Conservation (phyloP, 306 rosid genomes). For the Fagus sylvatica region DNA sequence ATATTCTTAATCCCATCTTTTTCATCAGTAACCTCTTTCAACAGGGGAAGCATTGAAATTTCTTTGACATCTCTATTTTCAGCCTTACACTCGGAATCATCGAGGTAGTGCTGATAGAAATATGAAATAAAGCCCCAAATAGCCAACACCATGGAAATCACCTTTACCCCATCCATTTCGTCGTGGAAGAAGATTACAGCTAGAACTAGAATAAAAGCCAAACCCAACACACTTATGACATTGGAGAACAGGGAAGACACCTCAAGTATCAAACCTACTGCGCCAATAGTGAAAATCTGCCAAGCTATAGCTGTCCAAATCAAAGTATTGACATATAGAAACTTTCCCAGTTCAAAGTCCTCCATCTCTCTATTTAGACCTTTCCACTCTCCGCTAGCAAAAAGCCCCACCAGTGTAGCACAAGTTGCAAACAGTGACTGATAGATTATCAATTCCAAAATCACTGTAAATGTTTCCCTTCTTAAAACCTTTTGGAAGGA, state of each 20-base stretch:
- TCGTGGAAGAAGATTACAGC: constrained; percentile 47
- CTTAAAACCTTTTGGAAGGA: constrained; percentile 36
- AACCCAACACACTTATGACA: constrained; percentile 39
- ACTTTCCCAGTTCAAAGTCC: constrained; percentile 32
- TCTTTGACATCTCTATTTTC: background rate
- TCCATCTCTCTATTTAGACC: constrained; percentile 35
- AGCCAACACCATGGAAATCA: constrained; percentile 39
- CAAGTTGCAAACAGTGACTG: constrained; percentile 36
- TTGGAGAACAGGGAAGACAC: constrained; percentile 58
- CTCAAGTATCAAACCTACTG: constrained; percentile 43
- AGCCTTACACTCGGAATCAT: constrained; percentile 5
- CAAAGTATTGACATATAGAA: constrained; percentile 33
- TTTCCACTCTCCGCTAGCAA: constrained; percentile 46
- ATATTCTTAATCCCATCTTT: background rate
- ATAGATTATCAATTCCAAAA: constrained; percentile 42
- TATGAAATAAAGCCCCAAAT: constrained; percentile 54
- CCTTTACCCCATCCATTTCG: constrained; percentile 44
- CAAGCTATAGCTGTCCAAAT: constrained; percentile 39
- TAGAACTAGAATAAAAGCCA: constrained; percentile 50
- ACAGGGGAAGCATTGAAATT: background rate
- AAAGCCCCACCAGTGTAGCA: constrained; percentile 38
- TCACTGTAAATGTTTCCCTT: constrained; percentile 24
- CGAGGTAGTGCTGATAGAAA: constrained; percentile 43
- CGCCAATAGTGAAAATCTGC: constrained; percentile 34
- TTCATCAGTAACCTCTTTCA: background rate